Evolutionary conservation across 805 yeast species (phyloP), one percentile per base, ranked within the genome.

Genomic region (Starmerella davenportii): DNA sequence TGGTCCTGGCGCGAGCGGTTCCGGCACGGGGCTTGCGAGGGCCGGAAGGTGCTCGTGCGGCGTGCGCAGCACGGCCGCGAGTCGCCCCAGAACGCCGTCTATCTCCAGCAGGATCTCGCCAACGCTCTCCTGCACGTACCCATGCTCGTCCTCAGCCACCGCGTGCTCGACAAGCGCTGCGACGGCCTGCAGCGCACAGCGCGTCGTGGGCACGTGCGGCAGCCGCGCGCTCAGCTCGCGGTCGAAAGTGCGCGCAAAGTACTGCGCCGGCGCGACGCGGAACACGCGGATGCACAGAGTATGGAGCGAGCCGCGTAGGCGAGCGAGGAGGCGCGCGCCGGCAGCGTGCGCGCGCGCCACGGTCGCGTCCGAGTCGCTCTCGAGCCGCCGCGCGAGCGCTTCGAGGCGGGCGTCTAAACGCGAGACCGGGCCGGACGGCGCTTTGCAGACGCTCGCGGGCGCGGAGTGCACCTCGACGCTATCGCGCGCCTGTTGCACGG

Each of bases 101-200:
- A 55, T 43, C 4, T 36, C 39, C 17, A 41, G 47, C 34, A 62
- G 45, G 11, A 53, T 49, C 9, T 45, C 44, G 5, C 61, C 59
- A 31, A 62, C 56, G 18, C 61, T 61, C n/a, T 50, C 44, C 46
- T 63, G 66, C 11, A 63, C 67, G 11, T 51, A 56, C 15, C 67
- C 67, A 38, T 48, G 51, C 8, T 50, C 42, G 43, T 62, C 67
- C 36, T 62, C 67, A 5, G 48, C 45, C 13, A 53, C 38, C 1
- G 65, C 60, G 21, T 44, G 46, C 27, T 48, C 48, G 2, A 59
- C 53, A 16, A 62, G 42, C 4, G 46, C 41, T 7, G 60, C 45
- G 15, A 63, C 40, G 2, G 59, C 52, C 21, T 43, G 35, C n/a
- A 58, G 40, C 4, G 63, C 59, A 29, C 49, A 49, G 27, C 42